A percentile compares a stretch with the other conserved stretches of the same genome.
Conservation (phyloP, 108 stramenopile genomes). For the Parietichytrium sp. region DNA sequence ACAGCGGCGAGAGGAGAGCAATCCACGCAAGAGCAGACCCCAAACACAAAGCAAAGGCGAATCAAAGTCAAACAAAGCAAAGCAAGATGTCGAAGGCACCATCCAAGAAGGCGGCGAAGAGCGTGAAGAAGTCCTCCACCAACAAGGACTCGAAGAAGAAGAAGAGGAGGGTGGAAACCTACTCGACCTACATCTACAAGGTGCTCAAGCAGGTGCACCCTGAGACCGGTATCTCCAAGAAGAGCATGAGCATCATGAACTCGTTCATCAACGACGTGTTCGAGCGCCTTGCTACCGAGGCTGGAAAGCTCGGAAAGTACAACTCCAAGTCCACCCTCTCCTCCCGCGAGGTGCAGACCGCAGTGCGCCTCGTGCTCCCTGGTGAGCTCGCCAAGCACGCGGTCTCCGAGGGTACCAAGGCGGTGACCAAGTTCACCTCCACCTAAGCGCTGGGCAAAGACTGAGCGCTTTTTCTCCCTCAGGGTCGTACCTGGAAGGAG, state of each 20-base stretch:
- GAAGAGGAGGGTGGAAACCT: slow-evolving; percentile 79
- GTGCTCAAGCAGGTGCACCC: slow-evolving; percentile 75
- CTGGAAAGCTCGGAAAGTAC: slow-evolving; percentile 81
- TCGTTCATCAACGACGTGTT: slow-evolving; percentile 90
- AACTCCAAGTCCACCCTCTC: slow-evolving; percentile 89
- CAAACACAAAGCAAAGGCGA: background rate
- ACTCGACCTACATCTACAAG: slow-evolving; percentile 86
- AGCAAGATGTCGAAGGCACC: slow-evolving; percentile 55
- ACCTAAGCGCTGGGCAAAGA: too few relatives aligned
- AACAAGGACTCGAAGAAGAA: slow-evolving; percentile 48
- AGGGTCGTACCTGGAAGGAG: too few relatives aligned
- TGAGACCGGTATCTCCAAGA: slow-evolving; percentile 84
- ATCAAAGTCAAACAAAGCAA: background rate
- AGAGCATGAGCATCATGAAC: slow-evolving; percentile 88
- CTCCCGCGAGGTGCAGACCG: slow-evolving; percentile 85
- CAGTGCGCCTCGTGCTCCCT: slow-evolving; percentile 81
- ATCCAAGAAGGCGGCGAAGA: slow-evolving; percentile 59
- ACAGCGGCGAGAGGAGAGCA: background rate
- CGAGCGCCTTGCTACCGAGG: slow-evolving; percentile 82
- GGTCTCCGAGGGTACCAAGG: slow-evolving; percentile 69
- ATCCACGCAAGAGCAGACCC: background rate
- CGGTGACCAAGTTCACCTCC: slow-evolving; percentile 65
- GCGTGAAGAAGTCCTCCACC: slow-evolving; percentile 54
- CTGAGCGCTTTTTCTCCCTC: too few relatives aligned
- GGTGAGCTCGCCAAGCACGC: slow-evolving; percentile 92